phyloP scores from a whole-genome alignment of 306 rosid species.

The Glycyrrhiza uralensis region DNA sequence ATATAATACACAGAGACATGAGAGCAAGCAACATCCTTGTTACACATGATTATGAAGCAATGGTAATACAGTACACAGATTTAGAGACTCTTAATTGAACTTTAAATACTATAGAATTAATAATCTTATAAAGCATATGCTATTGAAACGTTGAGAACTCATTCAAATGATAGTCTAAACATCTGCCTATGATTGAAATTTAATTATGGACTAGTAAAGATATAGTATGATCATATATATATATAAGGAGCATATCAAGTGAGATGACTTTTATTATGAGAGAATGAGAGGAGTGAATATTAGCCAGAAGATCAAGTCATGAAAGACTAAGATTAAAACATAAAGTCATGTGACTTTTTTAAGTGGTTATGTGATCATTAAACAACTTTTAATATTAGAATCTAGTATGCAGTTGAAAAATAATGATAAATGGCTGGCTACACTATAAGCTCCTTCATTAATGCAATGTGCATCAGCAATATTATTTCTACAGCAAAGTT shows the following conservation, averaged over 20 bases:
- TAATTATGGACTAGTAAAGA: not conserved
- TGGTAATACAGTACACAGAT: constrained; percentile 42
- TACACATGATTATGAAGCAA: constrained; percentile 62
- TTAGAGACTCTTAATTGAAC: not conserved
- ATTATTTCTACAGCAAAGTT: not conserved
- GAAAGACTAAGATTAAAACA: no score
- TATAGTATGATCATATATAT: not conserved
- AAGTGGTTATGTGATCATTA: no score
- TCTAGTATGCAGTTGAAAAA: not conserved
- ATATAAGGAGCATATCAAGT: no score
- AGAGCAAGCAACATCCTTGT: constrained; percentile 82
- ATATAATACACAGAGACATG: constrained; percentile 73
- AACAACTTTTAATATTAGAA: no score
- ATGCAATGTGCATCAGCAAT: not conserved
- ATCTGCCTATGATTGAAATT: not conserved
- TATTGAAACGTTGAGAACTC: not conserved
- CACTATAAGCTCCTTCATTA: not conserved
- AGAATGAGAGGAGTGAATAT: no score
- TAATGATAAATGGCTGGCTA: not conserved
- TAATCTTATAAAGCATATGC: not conserved
- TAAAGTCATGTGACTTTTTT: no score
- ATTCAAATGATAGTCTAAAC: constrained; percentile 1
- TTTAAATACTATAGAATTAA: not conserved
- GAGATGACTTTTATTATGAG: no score
- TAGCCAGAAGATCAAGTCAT: no score